phyloP scores from a whole-genome alignment of 169 alveolate genomes.

The Ichthyophthirius multifiliis region DNA sequence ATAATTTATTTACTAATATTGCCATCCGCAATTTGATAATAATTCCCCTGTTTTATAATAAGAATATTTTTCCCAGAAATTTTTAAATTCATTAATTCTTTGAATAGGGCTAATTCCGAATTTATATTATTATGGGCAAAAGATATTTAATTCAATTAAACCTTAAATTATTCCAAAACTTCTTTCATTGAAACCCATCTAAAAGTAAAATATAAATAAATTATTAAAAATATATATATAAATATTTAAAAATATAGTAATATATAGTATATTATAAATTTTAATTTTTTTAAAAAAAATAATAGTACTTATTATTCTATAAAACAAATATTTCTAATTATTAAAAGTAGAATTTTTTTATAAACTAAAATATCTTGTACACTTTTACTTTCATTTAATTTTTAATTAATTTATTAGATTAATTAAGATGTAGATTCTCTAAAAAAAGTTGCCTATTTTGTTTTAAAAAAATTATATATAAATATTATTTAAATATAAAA shows the following conservation, averaged over 20 bases:
- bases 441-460: not conserved
- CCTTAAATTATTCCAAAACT: not conserved
- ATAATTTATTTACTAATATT: not conserved
- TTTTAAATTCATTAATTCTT: not conserved
- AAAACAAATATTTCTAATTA: not conserved
- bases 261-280: too few relatives aligned
- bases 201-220: not conserved
- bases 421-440: not conserved
- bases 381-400: not conserved
- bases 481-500: not conserved
- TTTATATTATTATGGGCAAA: not conserved
- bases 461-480: not conserved
- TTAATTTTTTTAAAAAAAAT: too few relatives aligned
- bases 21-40: not conserved
- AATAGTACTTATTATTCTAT: not conserved
- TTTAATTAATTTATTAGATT: not conserved
- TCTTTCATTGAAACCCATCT: conserved; percentile 8
- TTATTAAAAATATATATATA: not conserved
- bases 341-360: not conserved
- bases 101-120: not conserved
- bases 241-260: too few relatives aligned
- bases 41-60: not conserved
- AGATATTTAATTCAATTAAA: not conserved
- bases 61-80: not conserved
- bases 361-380: not conserved